These are phyloP conservation scores for Vigna reflexopilosa DNA, from an alignment of 306 rosid species.

Conservation along the genomic window DNA sequence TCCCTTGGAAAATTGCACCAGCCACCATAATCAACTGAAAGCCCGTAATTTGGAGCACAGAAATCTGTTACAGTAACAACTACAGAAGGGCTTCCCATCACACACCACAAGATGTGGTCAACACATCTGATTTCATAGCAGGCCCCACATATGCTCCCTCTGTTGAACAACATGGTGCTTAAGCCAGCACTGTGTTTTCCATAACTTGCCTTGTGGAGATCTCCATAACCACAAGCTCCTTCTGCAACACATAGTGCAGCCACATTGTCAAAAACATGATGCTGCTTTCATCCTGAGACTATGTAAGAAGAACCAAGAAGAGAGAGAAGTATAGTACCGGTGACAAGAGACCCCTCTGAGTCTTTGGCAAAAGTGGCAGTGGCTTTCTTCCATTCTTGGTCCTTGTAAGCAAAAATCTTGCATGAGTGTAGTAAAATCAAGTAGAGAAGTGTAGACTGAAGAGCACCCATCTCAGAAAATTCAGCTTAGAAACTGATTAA, in stretches of 20 bases:
- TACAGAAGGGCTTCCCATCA: slow-evolving; percentile 85
- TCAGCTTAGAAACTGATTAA: slow-evolving; percentile 46
- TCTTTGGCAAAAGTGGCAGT: slow-evolving; percentile 88
- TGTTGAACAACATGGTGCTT: slow-evolving; percentile 84
- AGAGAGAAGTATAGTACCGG: slow-evolving; percentile 62
- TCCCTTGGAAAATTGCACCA: slow-evolving; percentile 96
- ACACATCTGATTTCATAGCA: slow-evolving; percentile 95
- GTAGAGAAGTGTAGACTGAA: slow-evolving; percentile 62
- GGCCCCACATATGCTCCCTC: slow-evolving; percentile 93
- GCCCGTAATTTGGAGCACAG: slow-evolving; percentile 92
- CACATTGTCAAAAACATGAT: slow-evolving; percentile 35
- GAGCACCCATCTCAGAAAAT: slow-evolving; percentile 66
- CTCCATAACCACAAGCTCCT: slow-evolving; percentile 99
- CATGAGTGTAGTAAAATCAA: slow-evolving; percentile 55
- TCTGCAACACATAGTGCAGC: slow-evolving; percentile 63
- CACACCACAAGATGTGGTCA: slow-evolving; percentile 93
- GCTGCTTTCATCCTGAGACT: background rate
- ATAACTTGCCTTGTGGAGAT: slow-evolving; percentile 79
- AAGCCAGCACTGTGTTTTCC: slow-evolving; percentile 86
- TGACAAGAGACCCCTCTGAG: slow-evolving; percentile 75
- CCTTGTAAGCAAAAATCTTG: slow-evolving; percentile 50
- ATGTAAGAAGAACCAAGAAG: slow-evolving; percentile 36
- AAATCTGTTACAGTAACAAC: slow-evolving; percentile 93
- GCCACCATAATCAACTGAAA: slow-evolving; percentile 92
- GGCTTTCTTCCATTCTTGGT: slow-evolving; percentile 81